Evolutionary conservation across 1,139 yeast genomes (phyloP), one percentile per base, ranked within the genome.

Genomic region (Pichia sp.): DNA sequence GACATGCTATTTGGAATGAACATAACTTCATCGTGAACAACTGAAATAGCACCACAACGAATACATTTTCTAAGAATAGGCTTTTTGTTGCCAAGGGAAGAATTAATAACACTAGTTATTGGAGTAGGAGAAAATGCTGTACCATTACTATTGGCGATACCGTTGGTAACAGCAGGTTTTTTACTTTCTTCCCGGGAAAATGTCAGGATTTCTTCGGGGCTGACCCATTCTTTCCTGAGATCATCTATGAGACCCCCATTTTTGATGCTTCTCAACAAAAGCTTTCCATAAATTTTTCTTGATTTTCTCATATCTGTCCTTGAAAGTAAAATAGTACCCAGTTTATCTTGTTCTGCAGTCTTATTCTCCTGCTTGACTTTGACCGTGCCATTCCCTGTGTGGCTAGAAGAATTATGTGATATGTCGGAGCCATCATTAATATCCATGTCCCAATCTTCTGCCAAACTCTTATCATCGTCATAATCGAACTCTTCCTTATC

Each of bases 21-120:
- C 48, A 53, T 61, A 30, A 62, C 65, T 17, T 65, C 71, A 57
- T 79, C 85, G 16, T 76, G 71, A 3, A 77, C 71, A 46, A 79
- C 72, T 1, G 91, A 81, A 2, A 81, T 68, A 2, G 86, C 77
- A 10, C 93, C 81, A 65, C 95, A 87, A 48, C 93, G 71, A 3
- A 84, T 79, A 66, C 95, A 87, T 55, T 75, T 75, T 49, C 90
- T 74, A 16, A 60, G 61, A 51, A 29, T 58, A 48, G 48, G 66
- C 17, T 38, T 38, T n/a, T 38, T 20, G 17, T 38, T 38, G 4
- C 41, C 41, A n/a, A 38, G 14, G 14, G 41, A 38, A 38, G 41
- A 38, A n/a, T 38, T 38, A 20, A 38, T 38, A n/a, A 38, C 41
- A n/a, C 41, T 38, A 6, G 41, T 38, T n/a, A 38, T 20, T 6